A percentile compares a stretch with the other conserved stretches of the same genome.
phyloP scores from a whole-genome alignment of 305 asterid species.

The Caryopteris hybrid region DNA sequence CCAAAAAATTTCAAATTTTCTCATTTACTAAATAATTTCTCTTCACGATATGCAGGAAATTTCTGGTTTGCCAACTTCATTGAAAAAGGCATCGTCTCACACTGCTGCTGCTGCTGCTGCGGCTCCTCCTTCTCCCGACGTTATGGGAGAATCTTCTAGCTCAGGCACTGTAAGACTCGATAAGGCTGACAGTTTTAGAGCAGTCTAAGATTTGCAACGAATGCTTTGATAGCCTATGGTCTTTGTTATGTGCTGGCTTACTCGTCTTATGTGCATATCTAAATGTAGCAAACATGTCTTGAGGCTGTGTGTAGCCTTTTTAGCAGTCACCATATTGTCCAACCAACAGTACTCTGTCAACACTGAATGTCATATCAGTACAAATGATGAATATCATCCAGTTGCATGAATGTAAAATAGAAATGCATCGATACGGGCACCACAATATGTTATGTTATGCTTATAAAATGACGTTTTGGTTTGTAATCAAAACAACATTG shows the following conservation, averaged over 20 bases:
- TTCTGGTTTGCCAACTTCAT: slow-evolving; percentile 69
- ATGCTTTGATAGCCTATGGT: neutral
- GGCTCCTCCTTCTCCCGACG: slow-evolving; percentile 51
- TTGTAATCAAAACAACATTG: no score
- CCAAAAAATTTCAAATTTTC: no score
- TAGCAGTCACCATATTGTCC: no score
- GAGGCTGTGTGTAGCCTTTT: no score
- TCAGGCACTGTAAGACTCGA: slow-evolving; percentile 72
- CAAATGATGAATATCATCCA: no score
- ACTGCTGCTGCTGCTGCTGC: slow-evolving; percentile 34
- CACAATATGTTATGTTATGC: no score
- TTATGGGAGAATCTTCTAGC: slow-evolving; percentile 76
- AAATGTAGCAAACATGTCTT: no score
- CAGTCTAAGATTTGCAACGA: slow-evolving; percentile 22
- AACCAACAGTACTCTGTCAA: no score
- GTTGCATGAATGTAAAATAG: no score
- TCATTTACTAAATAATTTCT: neutral
- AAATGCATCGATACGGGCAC: no score
- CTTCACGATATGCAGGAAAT: slow-evolving; percentile 50
- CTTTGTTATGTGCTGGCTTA: neutral
- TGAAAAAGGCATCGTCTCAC: slow-evolving; percentile 59
- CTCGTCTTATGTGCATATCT: neutral
- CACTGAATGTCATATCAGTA: no score
- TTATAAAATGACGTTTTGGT: no score
- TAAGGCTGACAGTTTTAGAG: slow-evolving; percentile 55